Evolutionary conservation across 352 stramenopile genomes (phyloP).

Genomic region (Globisporangium paroecandrum): DNA sequence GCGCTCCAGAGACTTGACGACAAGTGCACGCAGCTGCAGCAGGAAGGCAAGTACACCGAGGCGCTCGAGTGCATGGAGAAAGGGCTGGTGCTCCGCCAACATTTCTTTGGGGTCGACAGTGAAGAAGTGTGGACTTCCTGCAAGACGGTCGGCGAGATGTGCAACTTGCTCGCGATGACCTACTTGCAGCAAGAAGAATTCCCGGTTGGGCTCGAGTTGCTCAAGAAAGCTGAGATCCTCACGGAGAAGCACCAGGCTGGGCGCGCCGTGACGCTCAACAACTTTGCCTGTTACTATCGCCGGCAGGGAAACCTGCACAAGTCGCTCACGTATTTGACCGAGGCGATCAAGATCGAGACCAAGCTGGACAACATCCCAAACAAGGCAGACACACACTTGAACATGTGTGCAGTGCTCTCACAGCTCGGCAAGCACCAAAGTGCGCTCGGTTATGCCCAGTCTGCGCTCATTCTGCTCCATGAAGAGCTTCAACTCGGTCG

Average conservation of each 20-base stretch:
- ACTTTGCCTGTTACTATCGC: conserved; percentile 93
- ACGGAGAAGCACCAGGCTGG: conserved; percentile 83
- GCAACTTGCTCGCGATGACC: conserved; percentile 94
- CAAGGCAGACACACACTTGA: conserved; percentile 92
- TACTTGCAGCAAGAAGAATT: conserved; percentile 94
- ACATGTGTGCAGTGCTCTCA: conserved; percentile 93
- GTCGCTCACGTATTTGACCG: conserved; percentile 89
- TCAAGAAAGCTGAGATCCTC: conserved; percentile 94
- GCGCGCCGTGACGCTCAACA: conserved; percentile 92
- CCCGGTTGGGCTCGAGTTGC: conserved; percentile 86
- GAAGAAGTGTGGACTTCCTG: conserved; percentile 88
- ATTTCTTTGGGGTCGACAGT: conserved; percentile 91
- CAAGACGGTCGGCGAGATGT: conserved; percentile 94
- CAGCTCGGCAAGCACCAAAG: conserved; percentile 89
- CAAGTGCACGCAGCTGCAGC: conserved; percentile 87
- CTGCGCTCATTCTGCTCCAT: conserved; percentile 90
- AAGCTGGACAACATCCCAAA: conserved; percentile 85
- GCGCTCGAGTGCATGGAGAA: conserved; percentile 94
- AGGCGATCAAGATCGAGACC: conserved; percentile 91
- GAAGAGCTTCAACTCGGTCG: conserved; percentile 83
- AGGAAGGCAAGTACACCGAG: conserved; percentile 90
- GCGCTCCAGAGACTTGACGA: conserved; percentile 89
- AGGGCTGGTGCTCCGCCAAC: conserved; percentile 89
- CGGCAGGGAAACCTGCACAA: conserved; percentile 89
- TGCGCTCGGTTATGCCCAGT: conserved; percentile 90